Evolutionary conservation across 768 basidiomycete genomes (phyloP).

Genomic region (Termitomyces sp.): DNA sequence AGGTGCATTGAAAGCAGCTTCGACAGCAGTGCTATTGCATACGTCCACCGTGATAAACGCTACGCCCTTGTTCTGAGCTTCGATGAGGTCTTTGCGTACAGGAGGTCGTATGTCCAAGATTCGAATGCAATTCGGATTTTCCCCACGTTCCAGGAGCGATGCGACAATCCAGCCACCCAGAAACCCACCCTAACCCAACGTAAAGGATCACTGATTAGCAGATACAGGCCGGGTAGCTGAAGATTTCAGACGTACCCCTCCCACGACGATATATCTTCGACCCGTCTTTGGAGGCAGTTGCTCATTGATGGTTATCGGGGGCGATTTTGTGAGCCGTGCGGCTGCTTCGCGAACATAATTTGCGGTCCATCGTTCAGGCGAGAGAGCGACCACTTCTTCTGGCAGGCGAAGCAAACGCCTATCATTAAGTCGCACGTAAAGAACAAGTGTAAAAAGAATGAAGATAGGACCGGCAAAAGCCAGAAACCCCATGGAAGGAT

Average conservation of each 20-base stretch:
- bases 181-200: slow-evolving; percentile 59
- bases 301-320: slow-evolving; percentile 33
- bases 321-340: slow-evolving; percentile 29
- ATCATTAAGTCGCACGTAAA: slow-evolving; percentile 48
- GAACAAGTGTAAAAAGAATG: slow-evolving; percentile 17
- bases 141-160: slow-evolving; percentile 66
- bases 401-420: slow-evolving; percentile 49
- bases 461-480: not conserved
- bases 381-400: slow-evolving; percentile 41
- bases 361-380: slow-evolving; percentile 48
- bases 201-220: not conserved
- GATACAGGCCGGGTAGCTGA: not conserved
- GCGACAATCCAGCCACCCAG: slow-evolving; percentile 77
- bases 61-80: slow-evolving; percentile 49
- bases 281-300: slow-evolving; percentile 68
- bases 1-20: slow-evolving; percentile 58
- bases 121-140: slow-evolving; percentile 61
- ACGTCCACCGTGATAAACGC: slow-evolving; percentile 61
- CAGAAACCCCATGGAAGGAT: slow-evolving; percentile 7
- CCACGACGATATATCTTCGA: slow-evolving; percentile 71
- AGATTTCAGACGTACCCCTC: slow-evolving; percentile 44
- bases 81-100: slow-evolving; percentile 50
- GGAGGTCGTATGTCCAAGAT: slow-evolving; percentile 68
- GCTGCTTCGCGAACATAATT: slow-evolving; percentile 38
- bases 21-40: slow-evolving; percentile 47